A percentile compares a stretch with the other conserved stretches of the same genome.
These are phyloP conservation scores for Gymnopilus junonius DNA, from an alignment of 768 basidiomycete genomes.

Conservation along the genomic window DNA sequence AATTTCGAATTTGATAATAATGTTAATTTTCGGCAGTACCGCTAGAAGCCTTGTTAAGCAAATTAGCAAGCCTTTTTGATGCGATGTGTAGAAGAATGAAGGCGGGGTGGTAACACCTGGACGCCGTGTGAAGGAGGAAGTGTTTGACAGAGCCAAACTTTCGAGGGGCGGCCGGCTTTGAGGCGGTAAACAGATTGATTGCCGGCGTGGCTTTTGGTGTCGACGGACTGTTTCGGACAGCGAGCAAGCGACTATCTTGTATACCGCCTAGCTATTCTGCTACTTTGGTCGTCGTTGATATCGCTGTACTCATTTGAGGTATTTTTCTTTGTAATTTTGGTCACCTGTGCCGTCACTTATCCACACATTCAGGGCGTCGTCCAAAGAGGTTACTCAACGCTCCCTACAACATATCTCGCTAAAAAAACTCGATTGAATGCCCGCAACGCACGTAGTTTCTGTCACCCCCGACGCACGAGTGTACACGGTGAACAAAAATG, in stretches of 20 bases:
- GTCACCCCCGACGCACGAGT: conserved; percentile 28
- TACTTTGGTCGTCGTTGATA: not conserved
- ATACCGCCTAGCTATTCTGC: not conserved
- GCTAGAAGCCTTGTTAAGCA: too few relatives aligned
- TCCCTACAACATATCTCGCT: not conserved
- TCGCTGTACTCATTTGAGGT: not conserved
- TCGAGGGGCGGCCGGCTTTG: not conserved
- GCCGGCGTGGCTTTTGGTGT: conserved; percentile 14
- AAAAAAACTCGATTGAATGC: conserved; percentile 26
- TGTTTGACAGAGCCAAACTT: not conserved
- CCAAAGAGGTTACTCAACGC: not conserved
- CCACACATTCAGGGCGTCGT: not conserved
- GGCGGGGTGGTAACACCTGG: too few relatives aligned
- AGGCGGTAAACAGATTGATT: conserved; percentile 20
- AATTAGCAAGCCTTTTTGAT: not conserved
- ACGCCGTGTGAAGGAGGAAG: too few relatives aligned
- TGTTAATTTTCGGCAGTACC: too few relatives aligned
- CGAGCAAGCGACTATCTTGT: conserved; percentile 15
- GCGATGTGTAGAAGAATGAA: not conserved
- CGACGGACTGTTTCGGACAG: conserved; percentile 24
- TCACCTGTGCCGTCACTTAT: not conserved
- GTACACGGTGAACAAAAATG: conserved; percentile 39
- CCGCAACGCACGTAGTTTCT: conserved; percentile 32
- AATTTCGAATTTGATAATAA: not conserved
- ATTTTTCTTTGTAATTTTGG: not conserved